Conservation (phyloP, 1,139 yeast species). For the Lodderomyces jiufengensis region DNA sequence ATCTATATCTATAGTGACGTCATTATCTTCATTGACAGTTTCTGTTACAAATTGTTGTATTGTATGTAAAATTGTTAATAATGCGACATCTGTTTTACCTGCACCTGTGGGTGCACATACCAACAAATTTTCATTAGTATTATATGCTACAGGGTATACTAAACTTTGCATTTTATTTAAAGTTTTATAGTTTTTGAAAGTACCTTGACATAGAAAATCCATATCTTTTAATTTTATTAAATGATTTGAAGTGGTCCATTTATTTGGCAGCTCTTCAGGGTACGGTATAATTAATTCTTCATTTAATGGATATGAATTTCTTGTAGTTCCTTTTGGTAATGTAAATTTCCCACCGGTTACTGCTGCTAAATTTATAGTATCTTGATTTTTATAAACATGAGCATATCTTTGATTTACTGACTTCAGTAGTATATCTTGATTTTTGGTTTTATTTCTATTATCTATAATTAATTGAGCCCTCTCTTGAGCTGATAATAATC, state of each 20-base stretch:
- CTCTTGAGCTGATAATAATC: constrained; percentile 35
- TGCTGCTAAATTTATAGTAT: constrained; percentile 61
- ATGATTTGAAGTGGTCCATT: constrained; percentile 48
- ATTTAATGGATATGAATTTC: constrained; percentile 58
- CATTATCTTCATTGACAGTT: constrained; percentile 43
- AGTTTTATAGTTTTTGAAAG: constrained; percentile 73
- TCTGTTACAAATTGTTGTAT: constrained; percentile 65
- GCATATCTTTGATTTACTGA: constrained; percentile 61
- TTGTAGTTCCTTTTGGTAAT: constrained; percentile 77
- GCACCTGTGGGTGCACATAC: constrained; percentile 99
- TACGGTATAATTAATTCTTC: constrained; percentile 87
- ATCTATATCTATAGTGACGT: constrained; percentile 57
- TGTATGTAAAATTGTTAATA: constrained; percentile 75
- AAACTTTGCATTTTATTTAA: constrained; percentile 89
- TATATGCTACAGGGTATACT: constrained; percentile 88
- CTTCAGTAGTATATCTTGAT: constrained; percentile 47
- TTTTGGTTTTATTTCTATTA: constrained; percentile 51
- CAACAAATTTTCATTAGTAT: constrained; percentile 90
- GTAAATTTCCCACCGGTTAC: constrained; percentile 77
- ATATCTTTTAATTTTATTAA: constrained; percentile 59
- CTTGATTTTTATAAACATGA: constrained; percentile 76
- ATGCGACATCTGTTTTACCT: constrained; percentile 97
- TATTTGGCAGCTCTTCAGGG: constrained; percentile 48
- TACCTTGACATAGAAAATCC: constrained; percentile 77
- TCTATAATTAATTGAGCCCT: constrained; percentile 54